Evolutionary conservation across 2,329 filamentous ascomycete genomes (phyloP), one percentile per base, ranked within the genome.

Genomic region (Capronia americana): DNA sequence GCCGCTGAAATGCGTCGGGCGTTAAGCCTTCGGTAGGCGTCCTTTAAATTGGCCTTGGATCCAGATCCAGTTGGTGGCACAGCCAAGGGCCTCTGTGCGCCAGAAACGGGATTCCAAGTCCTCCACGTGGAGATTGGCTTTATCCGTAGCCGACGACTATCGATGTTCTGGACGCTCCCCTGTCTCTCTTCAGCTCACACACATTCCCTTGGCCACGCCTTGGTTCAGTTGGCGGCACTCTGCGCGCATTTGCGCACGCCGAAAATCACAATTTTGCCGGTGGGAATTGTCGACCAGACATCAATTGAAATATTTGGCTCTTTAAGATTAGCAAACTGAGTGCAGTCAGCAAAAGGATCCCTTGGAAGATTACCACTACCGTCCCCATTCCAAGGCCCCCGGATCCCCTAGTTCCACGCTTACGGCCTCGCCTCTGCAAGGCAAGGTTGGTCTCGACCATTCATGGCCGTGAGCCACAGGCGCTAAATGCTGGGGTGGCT

Each of bases 401-500:
- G 23, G 23, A 51, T 12, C 24, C 17, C 48, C 24, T 51, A 51
- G 20, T 20, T 3, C 20, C 20, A 26, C 20, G 23, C 48, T 44
- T 7, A 17, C 23, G 58, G 58, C 30, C 48, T 61, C 58, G 48
- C 10, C 20, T 54, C n/a, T 48, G 17, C 24, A 59, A 57, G 41
- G 12, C 57, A 59, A 26, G 41, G n/a, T 5, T 44, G 20, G 11
- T n/a, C 46, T 61, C 30, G 46, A 24, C 28, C 48, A 50, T 28
- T 51, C 48, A 24, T 24, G 24, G 30, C 4, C 38, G 48, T 12
- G 11, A 17, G 48, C 30, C 32, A 32, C 48, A 17, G 32, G 58
- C 58, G 48, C 58, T 61, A 61, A 54, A 55, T 7, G 20, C 34
- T 44, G 58, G 30, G 28, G 57, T 59, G 58, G 58, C 48, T 51